Conservation (phyloP, 139 green algal species). For the Bryopsis sp. region DNA sequence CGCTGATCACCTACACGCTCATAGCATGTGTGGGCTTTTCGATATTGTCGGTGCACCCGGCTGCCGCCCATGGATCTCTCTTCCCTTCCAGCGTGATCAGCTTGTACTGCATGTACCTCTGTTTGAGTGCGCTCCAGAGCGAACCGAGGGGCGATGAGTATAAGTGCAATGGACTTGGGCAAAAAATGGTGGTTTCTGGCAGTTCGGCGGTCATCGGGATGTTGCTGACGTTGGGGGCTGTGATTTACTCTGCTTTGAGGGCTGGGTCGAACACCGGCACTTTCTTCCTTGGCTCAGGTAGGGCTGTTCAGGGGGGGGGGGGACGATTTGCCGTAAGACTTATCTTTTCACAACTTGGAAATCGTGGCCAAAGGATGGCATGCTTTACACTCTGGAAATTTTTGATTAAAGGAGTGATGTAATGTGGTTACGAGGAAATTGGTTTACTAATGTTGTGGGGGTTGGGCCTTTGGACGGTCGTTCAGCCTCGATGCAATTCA, state of each 20-base stretch:
- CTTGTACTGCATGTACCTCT: conserved; percentile 87
- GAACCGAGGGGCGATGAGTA: conserved; percentile 77
- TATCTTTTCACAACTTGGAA: no score
- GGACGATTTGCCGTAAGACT: no score
- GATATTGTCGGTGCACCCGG: conserved; percentile 49
- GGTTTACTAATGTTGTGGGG: no score
- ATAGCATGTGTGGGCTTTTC: conserved; percentile 58
- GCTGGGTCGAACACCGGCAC: conserved; percentile 71
- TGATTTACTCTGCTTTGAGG: conserved; percentile 90
- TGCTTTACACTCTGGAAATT: no score
- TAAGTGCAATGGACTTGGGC: conserved; percentile 82
- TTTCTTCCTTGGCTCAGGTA: conserved; percentile 47
- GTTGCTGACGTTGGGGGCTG: conserved; percentile 68
- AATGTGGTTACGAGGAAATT: no score
- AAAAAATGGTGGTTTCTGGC: conserved; percentile 49
- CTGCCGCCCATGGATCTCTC: conserved; percentile 58
- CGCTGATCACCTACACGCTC: conserved; percentile 67
- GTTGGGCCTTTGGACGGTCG: no score
- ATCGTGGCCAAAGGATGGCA: no score
- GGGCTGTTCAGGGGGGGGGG: conserved; percentile 24
- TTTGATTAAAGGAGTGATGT: no score
- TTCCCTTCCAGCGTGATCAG: conserved; percentile 77
- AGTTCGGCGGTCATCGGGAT: conserved; percentile 72
- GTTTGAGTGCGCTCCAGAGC: conserved; percentile 72
- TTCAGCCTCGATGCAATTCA: no score